Conservation (phyloP, 2,329 filamentous ascomycete species). For the Paramyrothecium sp. region DNA sequence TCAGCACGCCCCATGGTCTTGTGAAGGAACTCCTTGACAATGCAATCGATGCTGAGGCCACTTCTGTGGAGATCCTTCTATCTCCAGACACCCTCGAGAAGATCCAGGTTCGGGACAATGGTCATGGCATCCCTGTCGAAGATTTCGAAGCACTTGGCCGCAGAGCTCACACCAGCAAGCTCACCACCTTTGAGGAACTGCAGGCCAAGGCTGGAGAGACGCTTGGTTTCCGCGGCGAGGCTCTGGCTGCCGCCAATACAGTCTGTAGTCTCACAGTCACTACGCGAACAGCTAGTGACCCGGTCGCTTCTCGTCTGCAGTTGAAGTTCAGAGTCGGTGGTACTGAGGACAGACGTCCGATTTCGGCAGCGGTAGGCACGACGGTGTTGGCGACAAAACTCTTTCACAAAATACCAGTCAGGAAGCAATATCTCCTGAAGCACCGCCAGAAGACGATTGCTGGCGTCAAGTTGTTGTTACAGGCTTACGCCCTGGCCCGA, state of each 20-base stretch:
- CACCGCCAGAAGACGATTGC: slow-evolving; percentile 54
- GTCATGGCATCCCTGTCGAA: slow-evolving; percentile 62
- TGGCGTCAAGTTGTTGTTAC: slow-evolving; percentile 59
- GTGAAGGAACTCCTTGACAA: slow-evolving; percentile 81
- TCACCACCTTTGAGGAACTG: slow-evolving; percentile 63
- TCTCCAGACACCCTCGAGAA: slow-evolving; percentile 65
- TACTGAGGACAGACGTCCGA: slow-evolving; percentile 23
- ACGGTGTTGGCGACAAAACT: slow-evolving; percentile 61
- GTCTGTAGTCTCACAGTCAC: slow-evolving; percentile 60
- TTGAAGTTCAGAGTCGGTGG: slow-evolving; percentile 34
- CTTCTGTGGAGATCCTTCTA: slow-evolving; percentile 62
- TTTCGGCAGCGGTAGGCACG: slow-evolving; percentile 64
- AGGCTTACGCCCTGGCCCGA: slow-evolving; percentile 65
- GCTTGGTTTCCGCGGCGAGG: slow-evolving; percentile 76
- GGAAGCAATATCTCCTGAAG: slow-evolving; percentile 57
- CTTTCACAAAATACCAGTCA: slow-evolving; percentile 61
- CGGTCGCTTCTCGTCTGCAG: slow-evolving; percentile 51
- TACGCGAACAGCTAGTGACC: slow-evolving; percentile 62
- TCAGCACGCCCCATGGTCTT: slow-evolving; percentile 58
- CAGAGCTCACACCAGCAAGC: slow-evolving; percentile 72
- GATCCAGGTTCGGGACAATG: slow-evolving; percentile 72
- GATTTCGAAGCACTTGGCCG: slow-evolving; percentile 64
- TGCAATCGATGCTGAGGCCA: slow-evolving; percentile 69
- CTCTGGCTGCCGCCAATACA: slow-evolving; percentile 63
- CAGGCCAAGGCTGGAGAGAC: slow-evolving; percentile 52